Evolutionary conservation across 1,284 basidiomycete genomes (phyloP).

Genomic region (Mycena citricolor): DNA sequence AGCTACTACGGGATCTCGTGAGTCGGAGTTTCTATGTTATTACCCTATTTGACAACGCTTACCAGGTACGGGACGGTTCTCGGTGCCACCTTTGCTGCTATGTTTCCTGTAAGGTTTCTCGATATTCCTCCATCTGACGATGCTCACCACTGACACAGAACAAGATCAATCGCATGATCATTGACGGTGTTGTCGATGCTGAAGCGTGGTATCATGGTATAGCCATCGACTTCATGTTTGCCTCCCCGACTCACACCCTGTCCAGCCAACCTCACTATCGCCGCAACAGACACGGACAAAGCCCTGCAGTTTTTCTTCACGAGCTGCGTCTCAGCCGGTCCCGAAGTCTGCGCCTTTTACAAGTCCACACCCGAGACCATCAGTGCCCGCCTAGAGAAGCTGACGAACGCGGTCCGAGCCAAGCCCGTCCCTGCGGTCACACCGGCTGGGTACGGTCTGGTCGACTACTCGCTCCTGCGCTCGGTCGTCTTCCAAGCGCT

Average conservation of each 20-base stretch:
- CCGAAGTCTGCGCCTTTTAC: conserved; percentile 6
- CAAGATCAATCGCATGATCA: conserved; percentile 14
- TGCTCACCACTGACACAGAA: conserved; percentile 6
- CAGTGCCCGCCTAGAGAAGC: neutral
- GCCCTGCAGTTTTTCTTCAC: conserved; percentile 9
- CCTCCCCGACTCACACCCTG: too few species aligned
- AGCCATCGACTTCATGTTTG: neutral
- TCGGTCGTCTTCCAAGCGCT: conserved; percentile 20
- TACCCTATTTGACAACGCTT: neutral
- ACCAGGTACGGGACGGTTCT: conserved; percentile 10
- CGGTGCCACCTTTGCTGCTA: conserved; percentile 13
- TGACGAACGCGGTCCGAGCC: neutral
- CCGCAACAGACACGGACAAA: conserved; percentile 4
- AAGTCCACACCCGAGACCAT: neutral
- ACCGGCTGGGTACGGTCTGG: conserved; percentile 9
- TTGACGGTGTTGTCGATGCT: conserved; percentile 18
- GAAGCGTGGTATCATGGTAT: conserved; percentile 14
- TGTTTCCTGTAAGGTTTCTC: conserved; percentile 11
- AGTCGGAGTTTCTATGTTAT: neutral
- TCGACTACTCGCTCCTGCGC: conserved; percentile 21
- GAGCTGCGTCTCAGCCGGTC: conserved; percentile 9
- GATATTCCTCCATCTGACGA: neutral
- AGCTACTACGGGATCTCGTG: conserved; percentile 18
- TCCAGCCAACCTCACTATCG: conserved; percentile 6
- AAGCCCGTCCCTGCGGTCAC: conserved; percentile 8